Evolutionary conservation across 495 filamentous ascomycete species (phyloP).

Genomic region (Hypoxylon lienhwacheense): DNA sequence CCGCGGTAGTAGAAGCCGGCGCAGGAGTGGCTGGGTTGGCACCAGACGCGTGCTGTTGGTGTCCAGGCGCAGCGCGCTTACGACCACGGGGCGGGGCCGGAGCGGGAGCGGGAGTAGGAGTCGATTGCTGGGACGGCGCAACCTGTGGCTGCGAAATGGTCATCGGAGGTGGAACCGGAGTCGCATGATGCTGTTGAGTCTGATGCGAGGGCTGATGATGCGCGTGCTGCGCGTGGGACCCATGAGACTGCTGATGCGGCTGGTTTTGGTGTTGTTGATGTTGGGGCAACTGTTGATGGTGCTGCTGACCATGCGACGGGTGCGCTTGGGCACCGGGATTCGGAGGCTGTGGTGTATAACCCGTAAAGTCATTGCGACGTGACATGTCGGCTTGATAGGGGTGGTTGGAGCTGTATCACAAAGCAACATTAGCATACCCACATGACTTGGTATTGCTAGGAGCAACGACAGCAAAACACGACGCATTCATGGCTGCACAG

Average conservation of each 20-base stretch:
- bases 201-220: conserved; percentile 39
- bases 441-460: conserved; percentile 24
- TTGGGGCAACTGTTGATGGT: conserved; percentile 33
- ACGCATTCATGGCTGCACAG: conserved; percentile 33
- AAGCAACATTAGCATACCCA: conserved; percentile 32
- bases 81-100: conserved; percentile 31
- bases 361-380: conserved; percentile 46
- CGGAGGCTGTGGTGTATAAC: conserved; percentile 30
- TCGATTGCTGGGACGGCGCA: conserved; percentile 44
- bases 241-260: conserved; percentile 28
- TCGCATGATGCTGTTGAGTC: conserved; percentile 42
- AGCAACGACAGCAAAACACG: conserved; percentile 25
- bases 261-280: conserved; percentile 37
- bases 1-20: conserved; percentile 25
- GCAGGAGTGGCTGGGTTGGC: conserved; percentile 28
- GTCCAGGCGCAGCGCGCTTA: conserved; percentile 30
- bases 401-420: conserved; percentile 42
- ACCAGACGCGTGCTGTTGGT: conserved; percentile 33
- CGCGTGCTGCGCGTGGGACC: conserved; percentile 34
- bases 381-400: conserved; percentile 47
- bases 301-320: conserved; percentile 36
- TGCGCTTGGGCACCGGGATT: conserved; percentile 39
- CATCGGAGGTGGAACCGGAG: conserved; percentile 46
- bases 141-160: conserved; percentile 39
- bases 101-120: conserved; percentile 45